Conservation (phyloP, 2,329 filamentous ascomycete genomes). For the Setomelanomma holmii region DNA sequence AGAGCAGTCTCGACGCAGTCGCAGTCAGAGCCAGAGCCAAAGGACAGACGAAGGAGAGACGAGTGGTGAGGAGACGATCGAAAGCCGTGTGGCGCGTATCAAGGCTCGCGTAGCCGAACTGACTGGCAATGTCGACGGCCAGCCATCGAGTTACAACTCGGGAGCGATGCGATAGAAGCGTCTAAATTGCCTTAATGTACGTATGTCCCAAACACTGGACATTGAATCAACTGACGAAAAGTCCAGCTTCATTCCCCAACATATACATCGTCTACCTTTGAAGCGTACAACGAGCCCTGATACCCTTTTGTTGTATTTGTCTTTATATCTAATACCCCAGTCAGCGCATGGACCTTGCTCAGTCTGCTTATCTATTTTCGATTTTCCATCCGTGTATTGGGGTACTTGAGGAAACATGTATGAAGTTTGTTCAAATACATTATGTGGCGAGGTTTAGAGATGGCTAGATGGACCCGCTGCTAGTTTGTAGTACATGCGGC, state of each 20-base stretch:
- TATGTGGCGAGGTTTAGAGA: not conserved
- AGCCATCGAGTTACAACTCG: conserved; percentile 14
- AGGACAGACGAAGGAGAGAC: conserved; percentile 84
- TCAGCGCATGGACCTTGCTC: conserved; percentile 11
- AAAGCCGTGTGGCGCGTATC: conserved; percentile 95
- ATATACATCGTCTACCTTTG: conserved; percentile 19
- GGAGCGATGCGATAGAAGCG: conserved; percentile 18
- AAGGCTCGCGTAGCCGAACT: conserved; percentile 95
- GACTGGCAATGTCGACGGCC: conserved; percentile 64
- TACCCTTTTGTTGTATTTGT: conserved; percentile 39
- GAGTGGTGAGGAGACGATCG: conserved; percentile 96
- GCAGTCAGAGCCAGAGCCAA: conserved; percentile 60
- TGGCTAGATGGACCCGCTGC: not conserved
- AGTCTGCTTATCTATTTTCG: conserved; percentile 9
- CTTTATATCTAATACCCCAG: conserved; percentile 34
- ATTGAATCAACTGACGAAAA: too few relatives aligned
- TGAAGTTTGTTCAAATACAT: conserved; percentile 12
- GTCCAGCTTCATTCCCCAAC: conserved; percentile 14
- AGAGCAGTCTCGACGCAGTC: conserved; percentile 65
- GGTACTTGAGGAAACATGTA: conserved; percentile 16
- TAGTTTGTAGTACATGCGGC: conserved; percentile 6
- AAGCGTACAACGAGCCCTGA: conserved; percentile 34
- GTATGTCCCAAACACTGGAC: too few relatives aligned
- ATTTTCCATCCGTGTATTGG: conserved; percentile 3
- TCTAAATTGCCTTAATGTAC: conserved; percentile 25